Evolutionary conservation across 106 monocot genomes (phyloP).

Genomic region (Posidonia australis): DNA sequence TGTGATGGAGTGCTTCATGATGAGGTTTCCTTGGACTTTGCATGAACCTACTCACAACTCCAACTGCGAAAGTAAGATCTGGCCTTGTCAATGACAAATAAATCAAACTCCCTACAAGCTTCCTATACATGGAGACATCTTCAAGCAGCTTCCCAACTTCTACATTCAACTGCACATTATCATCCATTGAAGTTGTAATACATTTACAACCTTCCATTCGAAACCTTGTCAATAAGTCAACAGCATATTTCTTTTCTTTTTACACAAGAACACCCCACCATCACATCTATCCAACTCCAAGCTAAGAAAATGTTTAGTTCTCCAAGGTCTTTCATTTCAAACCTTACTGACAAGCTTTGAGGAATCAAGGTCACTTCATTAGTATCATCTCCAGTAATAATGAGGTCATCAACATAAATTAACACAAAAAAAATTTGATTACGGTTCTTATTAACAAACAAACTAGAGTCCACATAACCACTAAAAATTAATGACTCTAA

Average conservation of each 20-base stretch:
- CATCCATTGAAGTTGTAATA: background rate
- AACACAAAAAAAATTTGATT: background rate
- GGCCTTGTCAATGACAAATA: background rate
- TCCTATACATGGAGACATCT: background rate
- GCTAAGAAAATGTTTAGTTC: slow-evolving; percentile 1
- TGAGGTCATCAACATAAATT: background rate
- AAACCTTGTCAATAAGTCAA: background rate
- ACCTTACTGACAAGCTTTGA: background rate
- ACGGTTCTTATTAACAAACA: background rate
- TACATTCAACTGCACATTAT: background rate
- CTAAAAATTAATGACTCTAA: slow-evolving; percentile 2
- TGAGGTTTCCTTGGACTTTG: background rate
- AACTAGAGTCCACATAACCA: slow-evolving; percentile 4
- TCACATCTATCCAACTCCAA: background rate
- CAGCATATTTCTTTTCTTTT: background rate
- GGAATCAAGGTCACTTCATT: background rate
- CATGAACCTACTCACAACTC: background rate
- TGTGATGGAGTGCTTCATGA: background rate
- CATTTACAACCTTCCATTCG: background rate
- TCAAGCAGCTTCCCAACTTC: background rate
- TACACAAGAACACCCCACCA: too few species aligned
- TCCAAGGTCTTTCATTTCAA: slow-evolving; percentile 5
- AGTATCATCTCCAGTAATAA: background rate
- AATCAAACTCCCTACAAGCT: background rate
- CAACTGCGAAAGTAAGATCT: slow-evolving; percentile 1